Conservation (phyloP, 2,329 filamentous ascomycete species). For the Aspergillus sp. region DNA sequence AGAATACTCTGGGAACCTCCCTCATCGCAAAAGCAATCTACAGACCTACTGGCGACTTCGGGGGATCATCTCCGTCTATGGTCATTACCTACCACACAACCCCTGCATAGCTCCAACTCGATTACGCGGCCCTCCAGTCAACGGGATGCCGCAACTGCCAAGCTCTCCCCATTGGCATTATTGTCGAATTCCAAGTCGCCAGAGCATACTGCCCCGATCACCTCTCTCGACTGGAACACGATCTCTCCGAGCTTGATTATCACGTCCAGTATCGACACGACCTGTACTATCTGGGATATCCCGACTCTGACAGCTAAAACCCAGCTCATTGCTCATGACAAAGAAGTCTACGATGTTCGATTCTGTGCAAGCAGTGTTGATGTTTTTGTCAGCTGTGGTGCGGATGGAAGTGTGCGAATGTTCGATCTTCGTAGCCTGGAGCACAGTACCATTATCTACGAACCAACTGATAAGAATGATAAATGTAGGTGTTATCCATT, state of each 20-base stretch:
- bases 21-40: constrained; percentile 90
- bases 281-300: constrained; percentile 99
- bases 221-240: constrained; percentile 96
- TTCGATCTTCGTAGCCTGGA: constrained; percentile 95
- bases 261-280: constrained; percentile 97
- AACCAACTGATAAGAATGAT: constrained; percentile 80
- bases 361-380: constrained; percentile 99
- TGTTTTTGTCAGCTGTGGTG: constrained; percentile 95
- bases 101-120: constrained; percentile 58
- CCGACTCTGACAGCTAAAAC: constrained; percentile 96
- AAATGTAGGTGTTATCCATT: constrained; percentile 48
- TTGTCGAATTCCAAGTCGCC: constrained; percentile 98
- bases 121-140: constrained; percentile 63
- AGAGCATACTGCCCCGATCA: constrained; percentile 93
- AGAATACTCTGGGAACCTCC: constrained; percentile 94
- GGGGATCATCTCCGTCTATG: constrained; percentile 91
- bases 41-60: constrained; percentile 89
- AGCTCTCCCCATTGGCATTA: constrained; percentile 86
- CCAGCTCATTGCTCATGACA: constrained; percentile 96
- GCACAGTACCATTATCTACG: constrained; percentile 98
- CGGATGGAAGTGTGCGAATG: constrained; percentile 97
- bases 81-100: constrained; percentile 72
- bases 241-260: constrained; percentile 96
- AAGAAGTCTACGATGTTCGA: constrained; percentile 96
- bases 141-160: constrained; percentile 60